Conservation (phyloP, 192 early-diverging fungal species). For the Dimargaris xerosporica region DNA sequence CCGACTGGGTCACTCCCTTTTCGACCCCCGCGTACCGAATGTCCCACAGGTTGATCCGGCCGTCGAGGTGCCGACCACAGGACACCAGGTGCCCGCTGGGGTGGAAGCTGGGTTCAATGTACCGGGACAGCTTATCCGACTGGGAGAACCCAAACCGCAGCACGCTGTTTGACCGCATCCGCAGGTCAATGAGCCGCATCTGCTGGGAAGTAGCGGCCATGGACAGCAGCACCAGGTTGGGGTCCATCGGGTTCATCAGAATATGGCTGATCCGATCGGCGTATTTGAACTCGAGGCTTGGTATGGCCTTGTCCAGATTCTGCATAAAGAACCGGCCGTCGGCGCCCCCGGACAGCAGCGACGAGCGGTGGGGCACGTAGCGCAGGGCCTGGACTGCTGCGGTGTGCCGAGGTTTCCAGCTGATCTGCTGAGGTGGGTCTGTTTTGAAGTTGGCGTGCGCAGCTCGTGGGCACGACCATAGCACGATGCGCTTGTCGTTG, state of each 20-base stretch:
- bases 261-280: slow-evolving; percentile 3
- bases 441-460: background rate
- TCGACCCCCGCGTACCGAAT: background rate
- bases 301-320: background rate
- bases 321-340: slow-evolving; percentile 6
- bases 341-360: slow-evolving; percentile 1
- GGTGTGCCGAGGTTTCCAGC: slow-evolving; percentile 1
- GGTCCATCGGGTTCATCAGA: background rate
- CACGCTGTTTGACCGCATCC: background rate
- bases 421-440: background rate
- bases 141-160: slow-evolving; percentile 7
- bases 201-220: background rate
- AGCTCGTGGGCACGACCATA: background rate
- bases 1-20: background rate
- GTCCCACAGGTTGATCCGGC: slow-evolving; percentile 3
- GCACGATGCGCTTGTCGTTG: background rate
- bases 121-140: background rate
- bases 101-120: background rate
- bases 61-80: slow-evolving; percentile 4
- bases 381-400: background rate
- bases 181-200: slow-evolving; percentile 1
- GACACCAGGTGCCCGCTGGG: slow-evolving; percentile 1
- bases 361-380: background rate
- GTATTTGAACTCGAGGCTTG: background rate
- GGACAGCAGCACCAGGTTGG: background rate